Evolutionary conservation across 108 stramenopile genomes (phyloP).

Genomic region (Parietichytrium sp.): DNA sequence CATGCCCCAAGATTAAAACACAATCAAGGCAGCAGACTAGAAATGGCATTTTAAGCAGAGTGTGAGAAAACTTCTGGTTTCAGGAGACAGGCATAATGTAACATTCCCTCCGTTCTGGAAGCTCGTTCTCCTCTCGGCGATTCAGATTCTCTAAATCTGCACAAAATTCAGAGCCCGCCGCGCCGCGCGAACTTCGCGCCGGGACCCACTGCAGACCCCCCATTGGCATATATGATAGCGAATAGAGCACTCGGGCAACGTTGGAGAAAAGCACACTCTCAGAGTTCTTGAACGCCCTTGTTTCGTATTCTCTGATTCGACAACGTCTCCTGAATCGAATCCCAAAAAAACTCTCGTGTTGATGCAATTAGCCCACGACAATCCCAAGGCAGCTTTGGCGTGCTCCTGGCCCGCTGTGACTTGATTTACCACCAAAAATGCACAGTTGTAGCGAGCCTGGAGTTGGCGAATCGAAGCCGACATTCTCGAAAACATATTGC

Average conservation of each 20-base stretch:
- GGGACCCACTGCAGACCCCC: neutral
- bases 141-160: too few relatives aligned
- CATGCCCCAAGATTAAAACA: too few relatives aligned
- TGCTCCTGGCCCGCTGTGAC: neutral
- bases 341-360: constrained; percentile 9
- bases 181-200: too few relatives aligned
- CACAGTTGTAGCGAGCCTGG: neutral
- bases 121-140: too few relatives aligned
- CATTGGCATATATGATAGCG: neutral
- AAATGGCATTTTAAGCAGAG: too few relatives aligned
- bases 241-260: neutral
- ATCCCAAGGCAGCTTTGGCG: neutral
- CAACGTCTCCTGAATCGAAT: too few relatives aligned
- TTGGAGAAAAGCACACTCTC: neutral
- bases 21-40: too few relatives aligned
- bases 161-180: too few relatives aligned
- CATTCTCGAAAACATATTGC: neutral
- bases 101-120: too few relatives aligned
- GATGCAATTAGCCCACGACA: constrained; percentile 11
- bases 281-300: neutral
- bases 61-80: too few relatives aligned
- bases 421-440: neutral
- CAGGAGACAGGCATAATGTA: too few relatives aligned
- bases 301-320: too few relatives aligned
- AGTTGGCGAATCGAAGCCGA: neutral